A percentile compares a stretch with the other conserved stretches of the same genome.
Conservation (phyloP, 305 asterid species). For the Fraxinus nigra region DNA sequence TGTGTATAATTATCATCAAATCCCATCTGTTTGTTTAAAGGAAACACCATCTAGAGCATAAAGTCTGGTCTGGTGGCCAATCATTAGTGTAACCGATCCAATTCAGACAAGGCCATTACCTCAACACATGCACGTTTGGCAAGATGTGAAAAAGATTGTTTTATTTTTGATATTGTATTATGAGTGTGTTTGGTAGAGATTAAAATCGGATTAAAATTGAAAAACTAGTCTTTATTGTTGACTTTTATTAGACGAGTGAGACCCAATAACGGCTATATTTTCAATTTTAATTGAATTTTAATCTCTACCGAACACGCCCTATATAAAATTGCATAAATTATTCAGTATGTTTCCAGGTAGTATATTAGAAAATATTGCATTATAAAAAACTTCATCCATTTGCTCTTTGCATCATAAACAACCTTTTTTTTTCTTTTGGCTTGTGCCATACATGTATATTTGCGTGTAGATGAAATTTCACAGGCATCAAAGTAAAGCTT, state of each 20-base stretch:
- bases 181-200: no score
- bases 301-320: no score
- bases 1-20: not conserved
- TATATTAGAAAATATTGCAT: not conserved
- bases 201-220: no score
- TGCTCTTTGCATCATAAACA: not conserved
- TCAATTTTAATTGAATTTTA: no score
- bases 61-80: not conserved
- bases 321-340: not conserved
- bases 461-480: not conserved
- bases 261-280: no score
- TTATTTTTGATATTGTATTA: not conserved
- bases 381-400: not conserved
- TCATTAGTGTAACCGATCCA: not conserved
- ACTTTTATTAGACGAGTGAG: no score
- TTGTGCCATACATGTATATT: not conserved
- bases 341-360: not conserved
- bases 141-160: not conserved
- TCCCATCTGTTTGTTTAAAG: not conserved
- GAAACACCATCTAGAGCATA: not conserved
- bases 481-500: not conserved
- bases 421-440: not conserved
- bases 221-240: no score
- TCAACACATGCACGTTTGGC: not conserved
- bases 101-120: not conserved